Base-by-base conservation (phyloP, 768 basidiomycete species). In the Trametes coccinea region DNA sequence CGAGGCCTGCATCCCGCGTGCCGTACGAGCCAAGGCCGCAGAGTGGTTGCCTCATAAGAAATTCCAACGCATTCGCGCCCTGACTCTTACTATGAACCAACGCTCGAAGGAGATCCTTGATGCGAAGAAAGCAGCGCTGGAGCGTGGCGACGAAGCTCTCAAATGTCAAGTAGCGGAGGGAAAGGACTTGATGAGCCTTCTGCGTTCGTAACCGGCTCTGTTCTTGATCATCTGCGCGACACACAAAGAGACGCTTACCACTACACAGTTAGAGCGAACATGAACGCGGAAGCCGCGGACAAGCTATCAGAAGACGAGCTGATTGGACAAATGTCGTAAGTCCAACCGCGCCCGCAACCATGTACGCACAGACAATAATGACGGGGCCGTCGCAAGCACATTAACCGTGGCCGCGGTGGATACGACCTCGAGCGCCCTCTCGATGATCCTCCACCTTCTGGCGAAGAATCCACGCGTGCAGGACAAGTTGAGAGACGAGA, bases 111-210 rank as follows among this genome's bases (percentile, higher is more conserved):
- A 49, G 45, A 48, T 60, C 30, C 5, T 41, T 16, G 10, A 44
- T n/a, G 52, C 52, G 49, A 66, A 61, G 53, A 63, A 61, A 46
- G 29, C 29, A 1, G 65, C 61, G 1, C 30, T 63, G 7, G 17
- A 40, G 33, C 33, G 34, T 27, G 68, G 64, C 2, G 68, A 67
- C 22, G 64, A 63, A 17, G 56, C 49, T 0, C 13, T 63, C 17
- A 45, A 47, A 48, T 7, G 51, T 3, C 58, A 59, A 30, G 54
- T 67, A 1, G 66, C 51, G 3, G 63, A 62, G 13, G 66, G 68
- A 7, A 67, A 67, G 37, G 68, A 69, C 37, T 54, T 69, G 7
- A 63, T 69, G 53, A 69, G 63, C 45, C 55, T 69, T 2, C 59
- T 67, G 0, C 39, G 64, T 64, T 37, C 13, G 61, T 60, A 3